Evolutionary conservation across 2,329 filamentous ascomycete genomes (phyloP).

Genomic region (Xylariaceae sp.): DNA sequence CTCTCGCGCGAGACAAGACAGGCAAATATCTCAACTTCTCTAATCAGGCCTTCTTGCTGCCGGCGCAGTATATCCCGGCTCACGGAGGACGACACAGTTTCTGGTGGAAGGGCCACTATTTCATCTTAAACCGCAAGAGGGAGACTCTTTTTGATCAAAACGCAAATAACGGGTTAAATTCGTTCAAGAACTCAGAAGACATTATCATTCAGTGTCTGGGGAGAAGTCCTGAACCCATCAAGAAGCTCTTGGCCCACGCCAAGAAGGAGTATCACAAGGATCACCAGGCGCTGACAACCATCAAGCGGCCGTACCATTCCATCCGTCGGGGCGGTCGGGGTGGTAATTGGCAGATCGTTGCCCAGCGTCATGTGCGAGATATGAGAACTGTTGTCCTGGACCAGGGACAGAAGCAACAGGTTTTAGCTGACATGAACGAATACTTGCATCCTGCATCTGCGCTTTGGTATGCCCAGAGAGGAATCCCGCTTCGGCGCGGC

Average conservation of each 20-base stretch:
- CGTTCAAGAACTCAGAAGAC: constrained; percentile 49
- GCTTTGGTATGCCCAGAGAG: constrained; percentile 70
- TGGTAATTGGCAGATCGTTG: constrained; percentile 52
- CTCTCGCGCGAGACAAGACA: constrained; percentile 27
- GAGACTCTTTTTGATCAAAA: constrained; percentile 39
- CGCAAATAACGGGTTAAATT: constrained; percentile 27
- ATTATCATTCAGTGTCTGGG: constrained; percentile 54
- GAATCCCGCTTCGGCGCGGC: constrained; percentile 71
- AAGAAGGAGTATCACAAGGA: constrained; percentile 50
- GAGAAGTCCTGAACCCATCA: constrained; percentile 50
- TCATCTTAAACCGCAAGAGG: constrained; percentile 43
- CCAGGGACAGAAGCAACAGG: constrained; percentile 57
- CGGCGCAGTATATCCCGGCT: constrained; percentile 51
- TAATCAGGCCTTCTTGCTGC: constrained; percentile 40
- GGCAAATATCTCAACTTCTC: constrained; percentile 56
- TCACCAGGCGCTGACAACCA: constrained; percentile 53
- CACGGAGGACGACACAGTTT: constrained; percentile 51
- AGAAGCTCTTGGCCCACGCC: constrained; percentile 49
- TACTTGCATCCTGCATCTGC: constrained; percentile 68
- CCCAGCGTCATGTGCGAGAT: constrained; percentile 62
- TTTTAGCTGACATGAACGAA: constrained; percentile 71
- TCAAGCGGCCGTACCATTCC: constrained; percentile 51
- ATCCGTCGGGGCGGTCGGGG: constrained; percentile 42
- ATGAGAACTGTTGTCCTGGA: constrained; percentile 76
- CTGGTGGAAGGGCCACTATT: constrained; percentile 51